These are phyloP conservation scores for Macaranga tanarius DNA, from an alignment of 441 rosid genomes.

Conservation along the genomic window DNA sequence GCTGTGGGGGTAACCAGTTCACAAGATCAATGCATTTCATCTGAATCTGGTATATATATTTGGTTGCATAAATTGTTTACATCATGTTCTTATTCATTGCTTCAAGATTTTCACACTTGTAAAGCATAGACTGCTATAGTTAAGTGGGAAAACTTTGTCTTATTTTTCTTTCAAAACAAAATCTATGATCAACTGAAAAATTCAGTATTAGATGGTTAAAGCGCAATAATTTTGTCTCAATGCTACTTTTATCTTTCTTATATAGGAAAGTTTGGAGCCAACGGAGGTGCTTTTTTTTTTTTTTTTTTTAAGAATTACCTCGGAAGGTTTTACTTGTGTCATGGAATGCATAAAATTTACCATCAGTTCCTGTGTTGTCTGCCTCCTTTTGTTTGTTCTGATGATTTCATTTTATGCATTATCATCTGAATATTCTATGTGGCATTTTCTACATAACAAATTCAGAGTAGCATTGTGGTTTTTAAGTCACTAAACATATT, in stretches of 20 bases:
- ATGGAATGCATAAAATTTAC: too few species aligned
- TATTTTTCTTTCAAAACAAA: too few species aligned
- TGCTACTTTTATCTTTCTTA: background rate
- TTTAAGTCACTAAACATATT: background rate
- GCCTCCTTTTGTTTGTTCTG: background rate
- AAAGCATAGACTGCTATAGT: background rate
- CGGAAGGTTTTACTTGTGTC: background rate
- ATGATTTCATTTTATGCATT: background rate
- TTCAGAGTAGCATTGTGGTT: background rate
- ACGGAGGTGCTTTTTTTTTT: background rate
- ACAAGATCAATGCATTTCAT: constrained; percentile 41
- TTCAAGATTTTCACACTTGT: background rate
- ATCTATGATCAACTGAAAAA: too few species aligned
- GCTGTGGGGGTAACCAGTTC: constrained; percentile 33
- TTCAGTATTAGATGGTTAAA: too few species aligned
- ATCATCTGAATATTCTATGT: background rate
- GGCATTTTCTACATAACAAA: background rate
- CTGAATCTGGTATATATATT: constrained; percentile 43
- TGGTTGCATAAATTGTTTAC: background rate
- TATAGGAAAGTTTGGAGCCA: background rate
- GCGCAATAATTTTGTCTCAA: background rate
- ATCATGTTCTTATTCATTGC: background rate
- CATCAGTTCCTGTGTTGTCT: background rate
- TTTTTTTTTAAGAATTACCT: background rate
- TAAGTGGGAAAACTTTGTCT: too few species aligned